Base-by-base conservation (phyloP, 75 land plant genomes). In the Sequoia sempervirens region DNA sequence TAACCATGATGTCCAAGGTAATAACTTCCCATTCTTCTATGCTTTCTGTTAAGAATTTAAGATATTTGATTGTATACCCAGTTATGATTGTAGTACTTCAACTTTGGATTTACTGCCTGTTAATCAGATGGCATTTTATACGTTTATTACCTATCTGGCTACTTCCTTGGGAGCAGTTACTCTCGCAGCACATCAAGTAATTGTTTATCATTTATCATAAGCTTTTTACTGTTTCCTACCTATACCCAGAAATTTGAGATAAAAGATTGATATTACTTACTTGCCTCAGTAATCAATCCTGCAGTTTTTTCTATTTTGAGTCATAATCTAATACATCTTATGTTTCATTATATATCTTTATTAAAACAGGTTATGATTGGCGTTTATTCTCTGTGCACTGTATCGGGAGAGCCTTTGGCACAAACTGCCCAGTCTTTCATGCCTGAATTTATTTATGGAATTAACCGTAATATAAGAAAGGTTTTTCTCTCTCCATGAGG, bases 371-470 rank as follows among this genome's bases (percentile, higher is more conserved):
- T 97, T 68, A 97, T 95, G 99, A 84, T 97, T 80, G 94, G 95
- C 81, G 89, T 92, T 14, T 97, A 84, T 80, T 82, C 89, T 79
- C 92, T 93, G 87, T 97, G 94, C 82, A 83, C 93, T 72, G 98
- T 95, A 15, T 97, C 91, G 84, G 98, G 98, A 53, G 98, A 97
- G 76, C 98, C 99, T 32, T 92, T 95, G 20, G 92, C 98, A 38
- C 98, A 97, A 89, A 97, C 99, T 68, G 99, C 99, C 1, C 99
- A 95, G 81, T 97, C 99, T 5, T 95, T 97, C 82, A 97, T 97
- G 96, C 99, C 99, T 36, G 96, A 89, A 83, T 83, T 95, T 84
- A 85, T 97, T 28, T 87, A 92, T 84, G 99, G 99, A 78, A 79
- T 83, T 54, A 89, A 94, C 53, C 91, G 90, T 50, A 97, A 91